A percentile compares a stretch with the other conserved stretches of the same genome.
Evolutionary conservation across 192 early-diverging fungal genomes (phyloP).

Genomic region (Umbelopsis vinacea): DNA sequence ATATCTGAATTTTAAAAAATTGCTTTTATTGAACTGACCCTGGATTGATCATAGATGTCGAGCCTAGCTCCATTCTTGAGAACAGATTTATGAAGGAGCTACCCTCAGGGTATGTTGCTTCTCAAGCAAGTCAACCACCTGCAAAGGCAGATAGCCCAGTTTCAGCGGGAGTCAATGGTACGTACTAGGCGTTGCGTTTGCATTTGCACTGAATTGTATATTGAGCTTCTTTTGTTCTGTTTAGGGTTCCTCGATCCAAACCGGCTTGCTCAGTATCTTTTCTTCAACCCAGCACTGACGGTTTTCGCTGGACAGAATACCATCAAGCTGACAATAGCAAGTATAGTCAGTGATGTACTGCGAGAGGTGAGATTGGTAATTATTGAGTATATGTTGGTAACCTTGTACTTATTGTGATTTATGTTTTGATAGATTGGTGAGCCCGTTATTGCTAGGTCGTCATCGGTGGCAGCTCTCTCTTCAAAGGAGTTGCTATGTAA

Average conservation of each 20-base stretch:
- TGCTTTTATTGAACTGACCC: background rate
- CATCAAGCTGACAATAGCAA: constrained; percentile 1
- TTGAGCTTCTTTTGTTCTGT: background rate
- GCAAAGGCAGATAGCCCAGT: background rate
- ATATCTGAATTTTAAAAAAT: background rate
- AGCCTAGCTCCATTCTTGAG: constrained; percentile 65
- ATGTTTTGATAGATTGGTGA: constrained; percentile 54
- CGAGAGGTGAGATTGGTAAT: background rate
- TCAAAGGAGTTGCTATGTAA: constrained; percentile 91
- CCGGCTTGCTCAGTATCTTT: constrained; percentile 4
- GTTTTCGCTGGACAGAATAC: constrained; percentile 14
- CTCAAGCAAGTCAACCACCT: background rate
- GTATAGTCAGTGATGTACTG: constrained; percentile 8
- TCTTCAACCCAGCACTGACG: constrained; percentile 29
- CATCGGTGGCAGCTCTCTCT: constrained; percentile 88
- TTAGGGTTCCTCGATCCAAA: constrained; percentile 4
- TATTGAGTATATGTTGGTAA: background rate
- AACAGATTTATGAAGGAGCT: constrained; percentile 56
- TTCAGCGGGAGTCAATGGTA: constrained; percentile 16
- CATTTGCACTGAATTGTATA: background rate
- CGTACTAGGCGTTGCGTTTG: background rate
- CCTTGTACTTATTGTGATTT: background rate
- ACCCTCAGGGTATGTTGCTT: background rate
- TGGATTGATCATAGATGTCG: constrained; percentile 50
- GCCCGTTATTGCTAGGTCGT: constrained; percentile 86